A percentile compares a stretch with the other conserved stretches of the same genome.
phyloP scores from a whole-genome alignment of 1,139 yeast genomes.

The Diutina sp. region DNA sequence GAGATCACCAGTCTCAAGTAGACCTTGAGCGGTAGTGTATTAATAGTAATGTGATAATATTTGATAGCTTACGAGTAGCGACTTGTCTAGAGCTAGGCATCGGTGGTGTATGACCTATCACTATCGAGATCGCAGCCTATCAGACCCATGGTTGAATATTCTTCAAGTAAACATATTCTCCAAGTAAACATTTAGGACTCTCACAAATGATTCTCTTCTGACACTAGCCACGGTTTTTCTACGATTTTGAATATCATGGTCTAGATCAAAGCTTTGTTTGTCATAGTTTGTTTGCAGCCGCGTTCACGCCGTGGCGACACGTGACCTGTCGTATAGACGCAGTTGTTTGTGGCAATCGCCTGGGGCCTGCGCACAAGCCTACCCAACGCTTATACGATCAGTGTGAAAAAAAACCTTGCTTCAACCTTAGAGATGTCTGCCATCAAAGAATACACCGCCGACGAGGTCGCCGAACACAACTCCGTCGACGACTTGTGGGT shows the following conservation, averaged over 20 bases:
- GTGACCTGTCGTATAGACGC: not conserved
- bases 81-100: too few relatives aligned
- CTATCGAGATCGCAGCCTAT: too few relatives aligned
- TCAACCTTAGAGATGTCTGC: constrained; percentile 6
- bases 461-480: constrained; percentile 71
- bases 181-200: too few relatives aligned
- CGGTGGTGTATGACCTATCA: too few relatives aligned
- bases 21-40: not conserved
- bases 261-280: too few relatives aligned
- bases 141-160: too few relatives aligned
- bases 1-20: not conserved
- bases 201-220: too few relatives aligned
- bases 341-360: not conserved
- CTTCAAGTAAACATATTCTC: too few relatives aligned
- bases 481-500: constrained; percentile 78
- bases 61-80: too few relatives aligned
- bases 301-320: not conserved
- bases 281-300: not conserved
- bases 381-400: not conserved
- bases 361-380: not conserved
- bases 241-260: too few relatives aligned
- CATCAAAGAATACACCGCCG: constrained; percentile 23
- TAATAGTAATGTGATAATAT: too few relatives aligned
- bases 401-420: not conserved
- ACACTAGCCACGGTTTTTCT: too few relatives aligned